These are phyloP conservation scores for Lolium rigidum DNA, from an alignment of 176 grass and related monocot species.

Conservation along the genomic window DNA sequence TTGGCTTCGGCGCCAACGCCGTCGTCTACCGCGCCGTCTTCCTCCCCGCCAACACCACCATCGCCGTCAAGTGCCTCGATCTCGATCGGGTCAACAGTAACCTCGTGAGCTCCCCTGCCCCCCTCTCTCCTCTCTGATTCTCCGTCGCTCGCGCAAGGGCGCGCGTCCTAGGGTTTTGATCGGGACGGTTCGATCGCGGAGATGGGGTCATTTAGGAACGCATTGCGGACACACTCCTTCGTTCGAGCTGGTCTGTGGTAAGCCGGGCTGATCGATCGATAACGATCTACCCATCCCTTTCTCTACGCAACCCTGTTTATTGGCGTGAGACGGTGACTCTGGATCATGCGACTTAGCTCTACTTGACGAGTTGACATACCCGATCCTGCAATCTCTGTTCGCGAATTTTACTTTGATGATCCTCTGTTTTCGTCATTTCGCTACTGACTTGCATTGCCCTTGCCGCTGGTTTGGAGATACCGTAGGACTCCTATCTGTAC, in stretches of 20 bases:
- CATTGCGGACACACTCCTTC: constrained; percentile 17
- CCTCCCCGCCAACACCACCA: constrained; percentile 63
- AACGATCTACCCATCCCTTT: not conserved
- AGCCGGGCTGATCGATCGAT: not conserved
- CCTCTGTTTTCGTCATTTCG: not conserved
- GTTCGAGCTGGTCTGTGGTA: not conserved
- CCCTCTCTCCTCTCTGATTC: not conserved
- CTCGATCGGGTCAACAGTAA: constrained; percentile 96
- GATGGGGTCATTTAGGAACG: not conserved
- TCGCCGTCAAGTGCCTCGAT: constrained; percentile 95
- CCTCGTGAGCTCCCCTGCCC: constrained; percentile 56
- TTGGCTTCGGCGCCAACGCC: constrained; percentile 95
- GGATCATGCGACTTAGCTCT: not conserved
- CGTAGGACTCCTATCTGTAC: not conserved
- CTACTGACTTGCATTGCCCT: not conserved
- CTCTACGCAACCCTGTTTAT: not conserved
- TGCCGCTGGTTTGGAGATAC: not conserved
- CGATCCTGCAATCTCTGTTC: not conserved
- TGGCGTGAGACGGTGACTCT: not conserved
- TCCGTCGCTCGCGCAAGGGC: not conserved
- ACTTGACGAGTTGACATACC: not conserved
- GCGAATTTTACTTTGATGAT: not conserved
- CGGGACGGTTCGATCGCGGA: not conserved
- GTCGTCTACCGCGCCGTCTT: constrained; percentile 82
- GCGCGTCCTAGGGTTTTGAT: constrained; percentile 23